phyloP scores from a whole-genome alignment of 2,329 filamentous ascomycete genomes.

The Ophiostoma quercus region DNA sequence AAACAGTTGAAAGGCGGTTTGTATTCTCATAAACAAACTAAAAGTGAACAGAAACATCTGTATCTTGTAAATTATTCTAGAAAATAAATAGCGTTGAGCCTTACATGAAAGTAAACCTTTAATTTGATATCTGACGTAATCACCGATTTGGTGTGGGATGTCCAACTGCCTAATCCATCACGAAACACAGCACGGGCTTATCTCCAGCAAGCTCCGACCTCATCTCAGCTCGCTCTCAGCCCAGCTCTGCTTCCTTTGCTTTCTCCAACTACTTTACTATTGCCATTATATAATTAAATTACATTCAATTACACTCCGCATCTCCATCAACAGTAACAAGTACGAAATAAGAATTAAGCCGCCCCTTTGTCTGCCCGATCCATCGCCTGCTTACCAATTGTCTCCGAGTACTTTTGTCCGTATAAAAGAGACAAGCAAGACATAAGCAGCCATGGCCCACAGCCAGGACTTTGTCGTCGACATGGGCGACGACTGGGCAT shows the following conservation, averaged over 20 bases:
- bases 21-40: background rate
- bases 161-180: background rate
- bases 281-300: background rate
- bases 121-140: background rate
- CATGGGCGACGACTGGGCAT: constrained; percentile 13
- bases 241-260: background rate
- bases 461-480: constrained; percentile 15
- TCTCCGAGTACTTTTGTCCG: background rate
- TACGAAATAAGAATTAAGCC: background rate
- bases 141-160: background rate
- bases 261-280: background rate
- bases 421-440: background rate
- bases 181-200: background rate
- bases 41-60: too few species aligned
- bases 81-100: too few species aligned
- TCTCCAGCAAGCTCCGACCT: background rate
- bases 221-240: background rate
- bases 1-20: background rate
- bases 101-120: background rate
- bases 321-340: background rate
- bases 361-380: background rate
- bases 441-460: background rate
- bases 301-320: background rate
- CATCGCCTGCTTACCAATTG: background rate
- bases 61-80: background rate